These are phyloP conservation scores for Astragalus membranaceus DNA, from an alignment of 306 rosid genomes.

Conservation along the genomic window DNA sequence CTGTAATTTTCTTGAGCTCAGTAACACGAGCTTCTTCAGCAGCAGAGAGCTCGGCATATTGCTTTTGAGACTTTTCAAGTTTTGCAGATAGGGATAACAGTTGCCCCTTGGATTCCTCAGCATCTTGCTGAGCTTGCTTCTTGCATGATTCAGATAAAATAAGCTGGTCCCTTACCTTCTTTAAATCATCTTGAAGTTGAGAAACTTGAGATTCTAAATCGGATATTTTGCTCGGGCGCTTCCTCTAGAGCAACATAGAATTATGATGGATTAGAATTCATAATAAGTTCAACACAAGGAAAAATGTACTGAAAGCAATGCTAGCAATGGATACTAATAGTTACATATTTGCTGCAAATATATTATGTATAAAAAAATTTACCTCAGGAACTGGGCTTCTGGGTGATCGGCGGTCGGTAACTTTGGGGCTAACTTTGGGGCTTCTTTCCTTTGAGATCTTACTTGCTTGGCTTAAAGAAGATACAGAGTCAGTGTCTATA, in stretches of 20 bases:
- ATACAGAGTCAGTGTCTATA: conserved; percentile 45
- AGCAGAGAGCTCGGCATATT: conserved; percentile 49
- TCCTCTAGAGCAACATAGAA: conserved; percentile 48
- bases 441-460: conserved; percentile 69
- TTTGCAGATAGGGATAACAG: conserved; percentile 45
- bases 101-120: conserved; percentile 58
- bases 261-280: neutral
- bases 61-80: conserved; percentile 63
- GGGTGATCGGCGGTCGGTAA: conserved; percentile 69
- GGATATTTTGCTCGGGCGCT: conserved; percentile 72
- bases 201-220: conserved; percentile 85
- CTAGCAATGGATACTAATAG: neutral
- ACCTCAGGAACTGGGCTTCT: conserved; percentile 86
- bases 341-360: neutral
- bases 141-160: conserved; percentile 57
- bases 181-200: conserved; percentile 71
- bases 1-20: conserved; percentile 48
- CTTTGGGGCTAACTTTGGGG: conserved; percentile 89
- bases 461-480: conserved; percentile 44
- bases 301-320: neutral
- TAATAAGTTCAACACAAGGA: neutral
- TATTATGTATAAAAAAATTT: neutral
- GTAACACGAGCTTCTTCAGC: conserved; percentile 41
- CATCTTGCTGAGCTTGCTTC: conserved; percentile 66
- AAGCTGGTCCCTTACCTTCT: conserved; percentile 53